Conservation (phyloP, 2,329 filamentous ascomycete genomes). For the Ophiobolus disseminans region DNA sequence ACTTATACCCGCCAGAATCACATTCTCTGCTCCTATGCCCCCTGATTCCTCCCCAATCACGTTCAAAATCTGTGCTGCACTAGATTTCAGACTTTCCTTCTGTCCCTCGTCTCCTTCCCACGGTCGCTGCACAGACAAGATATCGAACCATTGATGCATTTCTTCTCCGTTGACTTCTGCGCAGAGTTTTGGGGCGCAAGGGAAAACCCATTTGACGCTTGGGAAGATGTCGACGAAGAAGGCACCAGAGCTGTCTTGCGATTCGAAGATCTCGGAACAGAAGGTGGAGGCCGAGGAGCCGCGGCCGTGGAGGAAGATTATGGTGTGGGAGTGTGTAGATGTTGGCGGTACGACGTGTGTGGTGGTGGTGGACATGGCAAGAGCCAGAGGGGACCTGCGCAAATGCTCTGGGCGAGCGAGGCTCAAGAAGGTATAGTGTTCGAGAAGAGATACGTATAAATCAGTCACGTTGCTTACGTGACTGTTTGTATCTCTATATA, state of each 20-base stretch:
- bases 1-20: constrained; percentile 33
- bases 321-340: constrained; percentile 52
- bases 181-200: constrained; percentile 48
- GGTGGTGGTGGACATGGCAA: background rate
- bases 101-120: constrained; percentile 54
- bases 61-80: constrained; percentile 41
- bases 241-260: constrained; percentile 19
- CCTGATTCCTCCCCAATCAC: constrained; percentile 21
- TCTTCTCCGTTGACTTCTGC: constrained; percentile 31
- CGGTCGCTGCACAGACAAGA: constrained; percentile 54
- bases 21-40: constrained; percentile 6
- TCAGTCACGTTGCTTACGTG: too few species aligned
- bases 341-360: constrained; percentile 8
- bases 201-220: constrained; percentile 56
- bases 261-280: constrained; percentile 50
- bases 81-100: constrained; percentile 50
- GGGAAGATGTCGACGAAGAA: constrained; percentile 52
- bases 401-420: too few species aligned
- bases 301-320: constrained; percentile 58
- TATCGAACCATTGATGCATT: constrained; percentile 60
- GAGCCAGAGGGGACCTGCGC: background rate
- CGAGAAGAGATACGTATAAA: too few species aligned
- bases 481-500: too few species aligned
- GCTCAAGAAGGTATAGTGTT: too few species aligned
- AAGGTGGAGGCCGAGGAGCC: constrained; percentile 51